Base-by-base conservation (phyloP, 352 stramenopile species). In the Globisporangium spinosum region DNA sequence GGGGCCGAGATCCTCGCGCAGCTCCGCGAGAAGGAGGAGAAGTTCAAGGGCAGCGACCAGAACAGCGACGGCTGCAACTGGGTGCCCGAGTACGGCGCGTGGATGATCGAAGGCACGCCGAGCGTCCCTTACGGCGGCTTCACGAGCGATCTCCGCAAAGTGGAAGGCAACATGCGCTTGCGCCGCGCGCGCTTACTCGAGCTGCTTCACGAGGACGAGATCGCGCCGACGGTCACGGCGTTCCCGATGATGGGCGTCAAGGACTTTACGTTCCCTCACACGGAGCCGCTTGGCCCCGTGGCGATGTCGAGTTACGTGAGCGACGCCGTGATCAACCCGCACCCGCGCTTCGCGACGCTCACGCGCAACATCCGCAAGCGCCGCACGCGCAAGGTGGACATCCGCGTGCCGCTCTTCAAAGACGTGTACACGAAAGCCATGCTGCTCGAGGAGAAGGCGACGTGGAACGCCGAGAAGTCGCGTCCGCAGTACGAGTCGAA, bases 31-130 rank as follows among this genome's bases (percentile, higher is more conserved):
- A 97, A 98, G 71, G 91, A 98, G 76, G 73, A 78, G 12, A 75
- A 80, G 58, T 77, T 76, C 35, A 77, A 83, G 60, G 64, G 47
- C 47, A 51, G 51, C 25, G 65, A 54, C 62, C 64, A 56, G 61
- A 77, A 83, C 64, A 78, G 80, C 9, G 94, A 98, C 74, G 97
- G 95, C 15, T 99, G 94, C 79, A 98, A 87, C 67, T 99, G 97
- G 97, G 97, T 99, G 71, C 98, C 98, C 38, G 98, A 99, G 78
- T 99, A 99, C 76, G 98, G 98, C 51, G 88, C 92, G 13, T 99
- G 98, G 97, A 99, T 99, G 98, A 95, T 99, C 23, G 98, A 99
- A 83, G 94, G 96, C 54, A 99, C 97, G 60, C 97, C 98, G 17
- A 89, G 70, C 60, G 82, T 80, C 38, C 97, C 97, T 0, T 99